Evolutionary conservation across 2,329 filamentous ascomycete genomes (phyloP), one percentile per base, ranked within the genome.

Genomic region (Madurella mycetomatis): DNA sequence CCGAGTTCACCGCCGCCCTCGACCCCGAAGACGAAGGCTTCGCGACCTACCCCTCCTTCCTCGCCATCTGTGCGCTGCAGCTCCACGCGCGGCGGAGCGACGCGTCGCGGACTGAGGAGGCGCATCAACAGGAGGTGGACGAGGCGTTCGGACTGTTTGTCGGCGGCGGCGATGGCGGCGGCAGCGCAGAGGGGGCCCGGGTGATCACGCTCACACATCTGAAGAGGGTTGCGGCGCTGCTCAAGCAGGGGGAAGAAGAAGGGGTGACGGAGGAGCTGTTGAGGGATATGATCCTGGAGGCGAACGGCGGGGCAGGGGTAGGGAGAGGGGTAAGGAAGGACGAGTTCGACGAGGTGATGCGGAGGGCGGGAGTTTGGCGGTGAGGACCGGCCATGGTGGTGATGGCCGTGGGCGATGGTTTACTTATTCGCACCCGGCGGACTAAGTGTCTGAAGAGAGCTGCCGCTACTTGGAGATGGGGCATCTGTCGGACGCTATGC

Each of bases 281-380:
- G 66, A 84, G 83, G 73, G 91, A 96, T 74, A 99, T 99, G 94
- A 87, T 99, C 54, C 75, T 91, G 47, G 92, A 97, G 76, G 94
- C 92, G 47, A 96, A 95, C 70, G 89, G 88, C 2, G 90, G 89
- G 1, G 83, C 80, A 4, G 86, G 87, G 15, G 80, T 88, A 11
- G 82, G 77, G 39, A 80, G 76, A 53, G 90, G 88, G 8, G 92
- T 95, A 9, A 82, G 77, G 41, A 76, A 85, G 66, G 85, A 88
- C 49, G 90, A 96, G 66, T 96, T 96, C 72, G 87, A 91, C 71
- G 82, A 82, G 51, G 88, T 96, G 5, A 92, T 96, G 90, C 82
- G 78, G 60, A 78, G 88, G 64, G 92, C 91, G 5, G 91, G 91
- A 1, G 85, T 92, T 39, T 92, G 92, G 80, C 84, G 83, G 69